A percentile compares a stretch with the other conserved stretches of the same genome.
Conservation (phyloP, 306 rosid species). For the Casuarina glauca region DNA sequence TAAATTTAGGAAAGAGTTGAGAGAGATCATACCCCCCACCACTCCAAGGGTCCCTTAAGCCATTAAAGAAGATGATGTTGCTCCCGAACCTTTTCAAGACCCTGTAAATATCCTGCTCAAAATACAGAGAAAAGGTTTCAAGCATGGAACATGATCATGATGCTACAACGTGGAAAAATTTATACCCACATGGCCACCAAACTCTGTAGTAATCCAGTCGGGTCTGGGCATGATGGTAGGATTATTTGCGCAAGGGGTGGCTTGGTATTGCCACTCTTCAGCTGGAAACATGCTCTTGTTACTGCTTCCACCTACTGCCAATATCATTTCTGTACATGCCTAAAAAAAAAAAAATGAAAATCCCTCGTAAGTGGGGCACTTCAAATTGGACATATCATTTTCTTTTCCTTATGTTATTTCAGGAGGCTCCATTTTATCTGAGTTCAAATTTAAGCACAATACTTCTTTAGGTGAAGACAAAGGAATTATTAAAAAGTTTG, state of each 20-base stretch:
- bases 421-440: too few species aligned
- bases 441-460: too few species aligned
- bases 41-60: slow-evolving; percentile 97
- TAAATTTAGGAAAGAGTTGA: neutral
- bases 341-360: neutral
- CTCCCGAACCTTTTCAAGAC: slow-evolving; percentile 68
- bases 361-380: too few species aligned
- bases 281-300: slow-evolving; percentile 66
- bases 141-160: neutral
- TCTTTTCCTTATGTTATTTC: too few species aligned
- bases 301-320: slow-evolving; percentile 50
- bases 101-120: slow-evolving; percentile 51
- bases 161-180: neutral
- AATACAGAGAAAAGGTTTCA: neutral
- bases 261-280: slow-evolving; percentile 40
- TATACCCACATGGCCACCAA: slow-evolving; percentile 63
- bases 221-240: slow-evolving; percentile 48
- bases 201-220: slow-evolving; percentile 72
- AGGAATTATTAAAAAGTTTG: too few species aligned
- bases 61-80: slow-evolving; percentile 89
- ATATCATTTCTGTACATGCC: slow-evolving; percentile 84
- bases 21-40: slow-evolving; percentile 79
- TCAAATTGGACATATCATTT: too few species aligned
- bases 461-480: too few species aligned
- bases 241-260: too few species aligned